Conservation (phyloP, 2,329 filamentous ascomycete species). For the Phialophora tarda region DNA sequence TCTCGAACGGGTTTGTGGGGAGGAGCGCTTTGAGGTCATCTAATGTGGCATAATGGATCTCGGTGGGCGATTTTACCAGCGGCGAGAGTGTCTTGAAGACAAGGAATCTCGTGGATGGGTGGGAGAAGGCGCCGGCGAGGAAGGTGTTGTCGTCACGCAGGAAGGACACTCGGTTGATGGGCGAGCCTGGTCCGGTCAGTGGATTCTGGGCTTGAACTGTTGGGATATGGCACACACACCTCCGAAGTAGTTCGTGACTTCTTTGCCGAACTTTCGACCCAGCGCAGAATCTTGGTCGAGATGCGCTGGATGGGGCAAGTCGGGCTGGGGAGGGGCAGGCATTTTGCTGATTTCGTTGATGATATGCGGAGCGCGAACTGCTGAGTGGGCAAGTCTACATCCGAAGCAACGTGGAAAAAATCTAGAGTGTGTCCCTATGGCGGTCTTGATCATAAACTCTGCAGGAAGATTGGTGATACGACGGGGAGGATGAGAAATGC, state of each 20-base stretch:
- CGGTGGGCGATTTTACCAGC: constrained; percentile 64
- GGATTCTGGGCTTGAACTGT: neutral
- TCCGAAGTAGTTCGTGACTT: constrained; percentile 59
- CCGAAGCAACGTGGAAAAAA: constrained; percentile 3
- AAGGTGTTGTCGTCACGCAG: constrained; percentile 55
- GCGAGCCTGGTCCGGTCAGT: constrained; percentile 49
- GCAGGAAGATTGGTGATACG: neutral
- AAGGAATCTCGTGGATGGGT: constrained; percentile 66
- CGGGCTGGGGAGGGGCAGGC: constrained; percentile 35
- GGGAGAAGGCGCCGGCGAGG: constrained; percentile 54
- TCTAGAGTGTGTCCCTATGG: constrained; percentile 10
- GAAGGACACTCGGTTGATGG: constrained; percentile 58
- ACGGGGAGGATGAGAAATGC: constrained; percentile 11
- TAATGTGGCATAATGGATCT: constrained; percentile 71
- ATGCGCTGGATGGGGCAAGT: constrained; percentile 63
- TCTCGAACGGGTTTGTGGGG: constrained; percentile 71
- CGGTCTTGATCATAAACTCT: constrained; percentile 10
- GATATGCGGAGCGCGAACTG: constrained; percentile 23
- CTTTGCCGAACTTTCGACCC: constrained; percentile 55
- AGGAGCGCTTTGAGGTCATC: constrained; percentile 73
- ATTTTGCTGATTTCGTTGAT: constrained; percentile 17
- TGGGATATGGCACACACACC: constrained; percentile 46
- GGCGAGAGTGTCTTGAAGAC: constrained; percentile 80
- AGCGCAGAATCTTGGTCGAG: constrained; percentile 63
- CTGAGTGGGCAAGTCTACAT: constrained; percentile 31